phyloP scores from a whole-genome alignment of 2,329 filamentous ascomycete genomes.

The Cryphonectria parasitica region DNA sequence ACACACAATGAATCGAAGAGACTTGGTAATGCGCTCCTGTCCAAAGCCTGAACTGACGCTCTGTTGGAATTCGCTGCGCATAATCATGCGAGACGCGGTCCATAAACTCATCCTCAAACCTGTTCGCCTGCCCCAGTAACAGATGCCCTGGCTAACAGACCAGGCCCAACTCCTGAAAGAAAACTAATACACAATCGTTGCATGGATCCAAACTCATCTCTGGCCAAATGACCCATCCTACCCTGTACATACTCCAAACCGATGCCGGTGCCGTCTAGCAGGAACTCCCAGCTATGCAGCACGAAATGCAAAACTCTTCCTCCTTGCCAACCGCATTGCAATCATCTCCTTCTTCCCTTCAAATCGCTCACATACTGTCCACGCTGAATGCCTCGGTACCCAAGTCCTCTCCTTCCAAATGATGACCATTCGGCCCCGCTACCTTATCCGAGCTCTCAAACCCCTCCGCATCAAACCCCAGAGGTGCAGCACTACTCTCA shows the following conservation, averaged over 20 bases:
- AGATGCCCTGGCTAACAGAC: neutral
- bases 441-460: conserved; percentile 6
- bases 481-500: conserved; percentile 16
- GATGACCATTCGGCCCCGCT: neutral
- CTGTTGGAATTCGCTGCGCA: neutral
- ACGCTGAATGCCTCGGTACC: conserved; percentile 19
- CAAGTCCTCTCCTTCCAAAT: neutral
- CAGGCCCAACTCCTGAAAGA: neutral
- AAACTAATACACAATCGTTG: neutral
- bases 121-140: neutral
- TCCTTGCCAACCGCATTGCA: neutral
- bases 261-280: conserved; percentile 3
- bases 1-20: neutral
- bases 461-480: conserved; percentile 16
- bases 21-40: neutral
- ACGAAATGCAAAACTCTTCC: neutral
- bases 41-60: neutral
- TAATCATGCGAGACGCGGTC: neutral
- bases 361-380: conserved; percentile 13
- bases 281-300: conserved; percentile 2
- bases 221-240: neutral
- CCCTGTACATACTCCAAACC: conserved; percentile 15
- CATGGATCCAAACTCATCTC: neutral
- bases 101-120: conserved; percentile 3
- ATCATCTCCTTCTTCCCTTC: too few relatives aligned